phyloP scores from a whole-genome alignment of 2,329 filamentous ascomycete species.

The Colletotrichum gigasporum region DNA sequence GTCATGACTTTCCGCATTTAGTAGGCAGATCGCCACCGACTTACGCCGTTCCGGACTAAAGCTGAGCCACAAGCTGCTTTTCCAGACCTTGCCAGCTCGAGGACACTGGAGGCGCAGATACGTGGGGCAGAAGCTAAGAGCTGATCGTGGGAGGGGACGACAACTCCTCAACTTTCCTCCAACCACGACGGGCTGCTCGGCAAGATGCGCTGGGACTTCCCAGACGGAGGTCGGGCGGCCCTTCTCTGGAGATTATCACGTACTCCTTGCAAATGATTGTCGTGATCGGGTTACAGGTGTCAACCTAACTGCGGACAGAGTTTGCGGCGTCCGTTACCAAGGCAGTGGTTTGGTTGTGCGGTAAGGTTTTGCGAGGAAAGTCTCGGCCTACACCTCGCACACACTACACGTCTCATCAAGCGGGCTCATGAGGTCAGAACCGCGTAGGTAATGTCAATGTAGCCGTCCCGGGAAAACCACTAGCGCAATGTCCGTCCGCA shows the following conservation, averaged over 20 bases:
- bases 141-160: no score
- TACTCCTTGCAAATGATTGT: slow-evolving; percentile 2
- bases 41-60: background rate
- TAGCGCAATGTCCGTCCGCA: background rate
- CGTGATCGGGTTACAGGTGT: slow-evolving; percentile 28
- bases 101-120: background rate
- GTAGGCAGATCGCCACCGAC: background rate
- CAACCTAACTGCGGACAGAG: slow-evolving; percentile 12
- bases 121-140: no score
- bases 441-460: background rate
- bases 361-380: background rate
- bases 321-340: slow-evolving; percentile 6
- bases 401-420: slow-evolving; percentile 11
- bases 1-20: slow-evolving; percentile 9
- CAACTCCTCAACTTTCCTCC: no score
- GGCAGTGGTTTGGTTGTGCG: slow-evolving; percentile 3
- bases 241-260: no score
- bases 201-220: no score
- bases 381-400: slow-evolving; percentile 2
- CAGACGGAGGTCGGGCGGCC: no score
- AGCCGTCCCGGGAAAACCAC: background rate
- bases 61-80: no score
- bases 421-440: background rate
- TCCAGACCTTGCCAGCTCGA: no score
- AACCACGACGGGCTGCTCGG: no score